These are phyloP conservation scores for Akanthomyces muscarius DNA, from an alignment of 2,329 filamentous ascomycete species.

Conservation along the genomic window DNA sequence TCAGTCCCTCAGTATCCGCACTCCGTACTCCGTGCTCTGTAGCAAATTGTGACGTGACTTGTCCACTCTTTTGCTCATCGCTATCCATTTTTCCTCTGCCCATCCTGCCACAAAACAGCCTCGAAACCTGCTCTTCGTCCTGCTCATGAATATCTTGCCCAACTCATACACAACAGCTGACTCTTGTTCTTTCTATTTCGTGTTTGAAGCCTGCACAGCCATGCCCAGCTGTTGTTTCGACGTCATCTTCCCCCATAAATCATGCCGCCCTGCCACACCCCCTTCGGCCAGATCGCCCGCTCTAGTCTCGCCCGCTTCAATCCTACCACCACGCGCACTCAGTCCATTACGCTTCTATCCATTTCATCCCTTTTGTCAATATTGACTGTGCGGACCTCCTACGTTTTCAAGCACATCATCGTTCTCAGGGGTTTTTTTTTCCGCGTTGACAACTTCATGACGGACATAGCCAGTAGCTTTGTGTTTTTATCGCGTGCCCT, in stretches of 20 bases:
- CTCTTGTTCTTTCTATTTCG: not conserved
- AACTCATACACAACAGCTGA: not conserved
- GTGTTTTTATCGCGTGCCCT: too few species aligned
- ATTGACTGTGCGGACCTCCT: too few species aligned
- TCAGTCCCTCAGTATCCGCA: not conserved
- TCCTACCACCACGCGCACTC: not conserved
- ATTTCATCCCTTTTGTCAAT: not conserved
- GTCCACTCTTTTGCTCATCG: constrained; percentile 2
- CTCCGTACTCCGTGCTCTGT: not conserved
- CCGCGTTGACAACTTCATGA: too few species aligned
- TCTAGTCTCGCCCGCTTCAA: not conserved
- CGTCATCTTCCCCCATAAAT: not conserved
- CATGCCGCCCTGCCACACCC: not conserved
- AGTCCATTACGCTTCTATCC: not conserved
- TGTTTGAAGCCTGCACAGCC: too few species aligned
- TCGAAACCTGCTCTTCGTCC: not conserved
- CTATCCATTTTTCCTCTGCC: not conserved
- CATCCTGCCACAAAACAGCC: not conserved
- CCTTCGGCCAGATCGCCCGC: not conserved
- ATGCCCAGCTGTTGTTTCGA: not conserved
- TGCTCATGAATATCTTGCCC: not conserved
- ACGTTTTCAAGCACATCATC: not conserved
- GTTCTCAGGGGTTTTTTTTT: not conserved
- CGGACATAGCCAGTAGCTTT: too few species aligned
- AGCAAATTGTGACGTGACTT: not conserved